A percentile compares a stretch with the other conserved stretches of the same genome.
These are phyloP conservation scores for Thozetella sp. DNA, from an alignment of 495 filamentous ascomycete species.

Conservation along the genomic window DNA sequence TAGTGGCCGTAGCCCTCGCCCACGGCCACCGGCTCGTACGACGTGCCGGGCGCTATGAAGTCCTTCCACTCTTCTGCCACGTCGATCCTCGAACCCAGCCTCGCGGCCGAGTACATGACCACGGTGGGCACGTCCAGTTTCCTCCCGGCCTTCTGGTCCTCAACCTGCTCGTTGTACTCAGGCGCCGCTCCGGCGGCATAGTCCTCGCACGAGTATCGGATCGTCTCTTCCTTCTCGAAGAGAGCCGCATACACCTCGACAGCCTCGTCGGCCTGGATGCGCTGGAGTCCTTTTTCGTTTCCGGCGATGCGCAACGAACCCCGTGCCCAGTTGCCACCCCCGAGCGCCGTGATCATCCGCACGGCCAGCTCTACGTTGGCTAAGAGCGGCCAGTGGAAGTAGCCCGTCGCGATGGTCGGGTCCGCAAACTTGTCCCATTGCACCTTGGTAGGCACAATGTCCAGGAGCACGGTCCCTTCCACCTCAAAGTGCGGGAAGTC, in stretches of 20 bases:
- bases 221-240: constrained; percentile 36
- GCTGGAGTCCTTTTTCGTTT: constrained; percentile 11
- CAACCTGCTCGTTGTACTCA: constrained; percentile 41
- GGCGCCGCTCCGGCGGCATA: constrained; percentile 41
- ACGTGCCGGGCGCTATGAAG: constrained; percentile 36
- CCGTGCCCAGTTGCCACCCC: constrained; percentile 35
- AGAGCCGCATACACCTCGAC: constrained; percentile 37
- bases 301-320: constrained; percentile 29
- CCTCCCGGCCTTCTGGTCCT: constrained; percentile 42
- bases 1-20: constrained; percentile 51
- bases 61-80: constrained; percentile 45
- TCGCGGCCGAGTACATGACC: constrained; percentile 43
- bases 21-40: constrained; percentile 26
- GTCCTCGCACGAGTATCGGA: constrained; percentile 45
- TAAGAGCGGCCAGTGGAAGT: constrained; percentile 54
- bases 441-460: constrained; percentile 49
- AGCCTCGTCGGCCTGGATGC: constrained; percentile 15
- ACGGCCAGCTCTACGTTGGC: constrained; percentile 45
- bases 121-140: constrained; percentile 40
- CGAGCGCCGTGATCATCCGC: constrained; percentile 43
- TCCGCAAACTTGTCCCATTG: constrained; percentile 34
- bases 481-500: constrained; percentile 20
- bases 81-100: constrained; percentile 44
- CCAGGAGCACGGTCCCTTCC: constrained; percentile 35
- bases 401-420: constrained; percentile 21